Evolutionary conservation across 2,329 filamentous ascomycete genomes (phyloP).

Genomic region (Pseudomassariella vexata): DNA sequence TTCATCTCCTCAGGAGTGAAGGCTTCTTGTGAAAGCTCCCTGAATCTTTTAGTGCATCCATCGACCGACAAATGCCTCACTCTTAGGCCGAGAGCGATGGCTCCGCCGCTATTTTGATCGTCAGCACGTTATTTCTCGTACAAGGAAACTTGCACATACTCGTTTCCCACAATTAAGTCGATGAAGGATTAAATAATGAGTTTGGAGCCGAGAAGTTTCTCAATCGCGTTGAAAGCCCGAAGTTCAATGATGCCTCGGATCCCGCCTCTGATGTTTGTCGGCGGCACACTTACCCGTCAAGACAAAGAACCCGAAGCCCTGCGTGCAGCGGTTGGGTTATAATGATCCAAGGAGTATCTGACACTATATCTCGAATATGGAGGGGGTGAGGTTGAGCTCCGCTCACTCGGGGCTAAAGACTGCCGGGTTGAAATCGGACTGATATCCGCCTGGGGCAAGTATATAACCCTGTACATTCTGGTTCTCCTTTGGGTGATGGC

Average conservation of each 20-base stretch:
- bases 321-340: slow-evolving; percentile 21
- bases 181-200: slow-evolving; percentile 24
- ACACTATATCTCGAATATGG: slow-evolving; percentile 20
- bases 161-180: slow-evolving; percentile 23
- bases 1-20: slow-evolving; percentile 21
- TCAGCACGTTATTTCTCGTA: neutral
- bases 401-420: slow-evolving; percentile 19
- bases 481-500: slow-evolving; percentile 24
- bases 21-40: slow-evolving; percentile 19
- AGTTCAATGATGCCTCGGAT: slow-evolving; percentile 21
- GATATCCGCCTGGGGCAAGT: slow-evolving; percentile 23
- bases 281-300: slow-evolving; percentile 20
- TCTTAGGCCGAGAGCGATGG: slow-evolving; percentile 21
- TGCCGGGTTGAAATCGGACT: slow-evolving; percentile 18
- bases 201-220: slow-evolving; percentile 20
- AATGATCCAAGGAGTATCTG: slow-evolving; percentile 21
- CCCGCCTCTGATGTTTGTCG: slow-evolving; percentile 15
- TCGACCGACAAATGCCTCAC: slow-evolving; percentile 24
- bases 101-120: slow-evolving; percentile 18
- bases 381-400: slow-evolving; percentile 21
- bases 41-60: slow-evolving; percentile 21
- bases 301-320: slow-evolving; percentile 19
- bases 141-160: slow-evolving; percentile 13
- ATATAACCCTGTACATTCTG: slow-evolving; percentile 24
- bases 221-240: slow-evolving; percentile 20